Percentiles rank a stretch among this genome's conserved stretches.
These are phyloP conservation scores for Xylona heveae DNA, from an alignment of 495 filamentous ascomycete genomes.

Conservation along the genomic window DNA sequence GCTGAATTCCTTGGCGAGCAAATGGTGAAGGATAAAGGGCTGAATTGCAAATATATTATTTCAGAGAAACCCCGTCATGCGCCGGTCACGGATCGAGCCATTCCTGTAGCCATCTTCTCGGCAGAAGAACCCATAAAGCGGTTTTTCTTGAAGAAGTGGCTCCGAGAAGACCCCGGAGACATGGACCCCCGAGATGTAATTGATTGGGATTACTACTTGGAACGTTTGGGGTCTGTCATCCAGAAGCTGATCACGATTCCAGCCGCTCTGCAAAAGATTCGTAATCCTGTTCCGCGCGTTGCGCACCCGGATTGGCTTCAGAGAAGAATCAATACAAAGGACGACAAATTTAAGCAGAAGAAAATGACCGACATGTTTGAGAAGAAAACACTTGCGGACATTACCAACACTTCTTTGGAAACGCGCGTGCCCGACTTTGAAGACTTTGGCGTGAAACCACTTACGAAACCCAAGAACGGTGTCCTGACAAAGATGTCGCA, in stretches of 20 bases:
- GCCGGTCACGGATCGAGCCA: constrained; percentile 82
- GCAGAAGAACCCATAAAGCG: constrained; percentile 74
- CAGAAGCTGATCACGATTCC: constrained; percentile 99
- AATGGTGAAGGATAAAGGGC: constrained; percentile 96
- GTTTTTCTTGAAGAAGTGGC: constrained; percentile 81
- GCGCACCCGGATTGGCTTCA: constrained; percentile 94
- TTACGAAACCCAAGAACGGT: constrained; percentile 50
- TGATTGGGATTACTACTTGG: constrained; percentile 92
- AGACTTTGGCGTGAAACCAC: constrained; percentile 48
- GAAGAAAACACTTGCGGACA: constrained; percentile 52
- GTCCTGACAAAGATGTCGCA: constrained; percentile 39
- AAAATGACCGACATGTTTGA: constrained; percentile 93
- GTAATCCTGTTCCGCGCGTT: constrained; percentile 84
- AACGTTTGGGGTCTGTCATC: constrained; percentile 85
- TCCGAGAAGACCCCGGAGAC: constrained; percentile 80
- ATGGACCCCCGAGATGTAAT: constrained; percentile 79
- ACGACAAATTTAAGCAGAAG: constrained; percentile 94
- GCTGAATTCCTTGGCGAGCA: constrained; percentile 94
- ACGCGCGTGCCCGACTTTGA: constrained; percentile 58
- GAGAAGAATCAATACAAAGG: constrained; percentile 76
- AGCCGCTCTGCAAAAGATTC: constrained; percentile 81
- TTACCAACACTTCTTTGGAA: constrained; percentile 42
- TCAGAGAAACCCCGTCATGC: constrained; percentile 68
- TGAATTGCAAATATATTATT: constrained; percentile 99
- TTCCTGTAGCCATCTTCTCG: constrained; percentile 94